phyloP scores from a whole-genome alignment of 768 basidiomycete genomes.

The Pleurotus cornucopiae region DNA sequence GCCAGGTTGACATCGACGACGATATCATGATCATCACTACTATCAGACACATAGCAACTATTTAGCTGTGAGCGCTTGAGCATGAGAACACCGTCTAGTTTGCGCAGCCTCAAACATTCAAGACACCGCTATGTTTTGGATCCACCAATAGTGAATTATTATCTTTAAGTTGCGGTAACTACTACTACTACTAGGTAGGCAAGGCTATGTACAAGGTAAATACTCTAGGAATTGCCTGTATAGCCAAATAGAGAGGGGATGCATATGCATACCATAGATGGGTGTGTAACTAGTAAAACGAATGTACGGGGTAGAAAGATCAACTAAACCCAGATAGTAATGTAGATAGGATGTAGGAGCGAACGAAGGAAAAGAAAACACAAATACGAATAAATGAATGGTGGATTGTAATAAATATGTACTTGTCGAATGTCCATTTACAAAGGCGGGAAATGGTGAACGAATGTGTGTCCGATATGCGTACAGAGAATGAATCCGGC shows the following conservation, averaged over 20 bases:
- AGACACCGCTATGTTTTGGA: too few species aligned
- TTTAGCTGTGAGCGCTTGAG: too few species aligned
- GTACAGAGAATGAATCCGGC: slow-evolving; percentile 2
- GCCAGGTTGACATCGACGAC: too few species aligned
- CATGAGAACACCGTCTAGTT: too few species aligned
- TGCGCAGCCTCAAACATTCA: too few species aligned
- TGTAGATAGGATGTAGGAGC: neutral
- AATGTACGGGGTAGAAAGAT: slow-evolving; percentile 4
- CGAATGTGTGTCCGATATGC: neutral
- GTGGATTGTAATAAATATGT: slow-evolving; percentile 2
- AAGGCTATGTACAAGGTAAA: neutral
- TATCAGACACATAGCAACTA: too few species aligned
- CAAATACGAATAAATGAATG: neutral
- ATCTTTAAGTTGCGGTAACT: neutral
- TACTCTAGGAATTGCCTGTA: slow-evolving; percentile 5
- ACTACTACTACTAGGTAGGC: slow-evolving; percentile 4
- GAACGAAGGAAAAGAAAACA: slow-evolving; percentile 1
- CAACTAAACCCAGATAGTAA: slow-evolving; percentile 7
- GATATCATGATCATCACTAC: too few species aligned
- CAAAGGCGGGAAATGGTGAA: neutral
- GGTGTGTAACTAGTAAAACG: neutral
- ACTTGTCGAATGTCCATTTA: slow-evolving; percentile 2
- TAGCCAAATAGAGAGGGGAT: slow-evolving; percentile 1
- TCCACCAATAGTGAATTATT: neutral
- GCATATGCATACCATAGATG: slow-evolving; percentile 2